Evolutionary conservation across 495 filamentous ascomycete genomes (phyloP).

Genomic region (Penicillium ochrochloron): DNA sequence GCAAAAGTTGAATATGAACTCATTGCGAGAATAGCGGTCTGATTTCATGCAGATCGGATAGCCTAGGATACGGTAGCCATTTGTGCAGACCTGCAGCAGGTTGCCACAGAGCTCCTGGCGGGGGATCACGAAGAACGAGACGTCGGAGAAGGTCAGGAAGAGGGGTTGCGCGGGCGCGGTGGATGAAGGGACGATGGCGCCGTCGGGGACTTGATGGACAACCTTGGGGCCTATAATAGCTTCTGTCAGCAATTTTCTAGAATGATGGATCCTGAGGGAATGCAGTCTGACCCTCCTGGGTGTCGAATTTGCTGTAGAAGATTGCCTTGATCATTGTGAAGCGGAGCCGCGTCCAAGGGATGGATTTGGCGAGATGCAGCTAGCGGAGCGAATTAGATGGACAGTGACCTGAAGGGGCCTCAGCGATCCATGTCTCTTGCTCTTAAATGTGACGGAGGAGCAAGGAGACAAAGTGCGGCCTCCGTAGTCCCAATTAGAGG

Average conservation of each 20-base stretch:
- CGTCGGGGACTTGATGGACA: conserved; percentile 62
- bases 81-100: conserved; percentile 73
- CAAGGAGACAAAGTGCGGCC: not conserved
- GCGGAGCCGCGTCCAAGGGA: conserved; percentile 15
- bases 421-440: not conserved
- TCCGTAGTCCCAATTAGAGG: not conserved
- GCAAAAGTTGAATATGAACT: conserved; percentile 98
- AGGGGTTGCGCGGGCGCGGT: conserved; percentile 58
- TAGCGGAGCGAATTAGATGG: not conserved
- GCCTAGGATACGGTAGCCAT: conserved; percentile 80
- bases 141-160: conserved; percentile 79
- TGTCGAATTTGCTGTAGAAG: conserved; percentile 93
- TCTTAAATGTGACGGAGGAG: not conserved
- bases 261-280: conserved; percentile 1
- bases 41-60: conserved; percentile 87
- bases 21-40: conserved; percentile 80
- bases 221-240: conserved; percentile 68
- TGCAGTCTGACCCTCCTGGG: conserved; percentile 70
- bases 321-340: conserved; percentile 81
- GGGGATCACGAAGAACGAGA: conserved; percentile 90
- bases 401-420: not conserved
- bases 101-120: conserved; percentile 89
- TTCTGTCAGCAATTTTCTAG: conserved; percentile 17
- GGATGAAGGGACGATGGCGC: conserved; percentile 69
- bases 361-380: not conserved